Base-by-base conservation (phyloP, 805 yeast species). In the Sungouiozyma intestinalis region DNA sequence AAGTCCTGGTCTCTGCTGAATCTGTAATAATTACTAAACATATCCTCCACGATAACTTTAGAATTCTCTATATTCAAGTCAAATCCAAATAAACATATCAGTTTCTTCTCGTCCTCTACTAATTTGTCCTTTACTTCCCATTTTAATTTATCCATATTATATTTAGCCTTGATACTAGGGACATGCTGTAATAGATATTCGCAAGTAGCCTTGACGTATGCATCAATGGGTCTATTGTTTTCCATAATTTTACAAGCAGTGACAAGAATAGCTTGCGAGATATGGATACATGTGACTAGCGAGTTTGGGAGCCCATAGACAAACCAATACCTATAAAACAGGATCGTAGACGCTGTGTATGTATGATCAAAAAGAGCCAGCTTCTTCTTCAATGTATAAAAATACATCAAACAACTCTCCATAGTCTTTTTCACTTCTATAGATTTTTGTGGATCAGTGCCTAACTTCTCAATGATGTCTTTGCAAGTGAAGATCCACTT, bases 221-320 rank as follows among this genome's bases (percentile, higher is more conserved):
- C 58, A 36, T 60, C 62, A 1, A 57, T 56, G 3, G 65, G 65
- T 41, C 66, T 55, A 46, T 61, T 62, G 38, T 62, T 62, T 45
- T 62, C 66, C 48, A 59, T 53, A 6, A 57, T 47, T 46, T 62
- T 62, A 42, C 66, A 61, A 2, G 65, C 62, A 2, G 65, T 62
- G 7, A 61, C 64, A n/a, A 62, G 38, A 16, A 61, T 51, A 1
- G 62, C 59, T 41, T 60, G 62, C 3, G 65, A 51, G 9, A 62
- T 43, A 40, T 57, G 58, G 15, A 59, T 53, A 36, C 65, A 58
- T 11, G 58, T 60, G 3, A 53, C 46, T 3, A 54, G 33, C n/a
- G 49, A 48, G 4, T 49, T 43, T 19, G 64, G 63, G 20, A 62
- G 41, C 5, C 56, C 60, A 45, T 54, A 55, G 4, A 54, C 40